Percentiles rank a stretch among this genome's conserved stretches.
Conservation (phyloP, 1,284 basidiomycete genomes). For the Phylloporus gajari region DNA sequence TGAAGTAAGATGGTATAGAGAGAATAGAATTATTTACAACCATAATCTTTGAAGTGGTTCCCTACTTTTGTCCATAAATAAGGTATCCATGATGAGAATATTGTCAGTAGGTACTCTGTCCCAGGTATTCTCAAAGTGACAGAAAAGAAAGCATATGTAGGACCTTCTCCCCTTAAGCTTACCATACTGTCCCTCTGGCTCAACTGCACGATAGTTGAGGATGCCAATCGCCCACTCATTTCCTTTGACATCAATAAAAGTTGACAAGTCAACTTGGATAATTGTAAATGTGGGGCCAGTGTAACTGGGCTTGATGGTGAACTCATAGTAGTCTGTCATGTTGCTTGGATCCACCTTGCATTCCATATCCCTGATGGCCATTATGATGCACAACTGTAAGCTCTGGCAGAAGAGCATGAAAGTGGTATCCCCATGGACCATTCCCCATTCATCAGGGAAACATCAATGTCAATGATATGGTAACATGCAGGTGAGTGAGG, state of each 20-base stretch:
- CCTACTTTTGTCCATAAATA: slow-evolving; percentile 24
- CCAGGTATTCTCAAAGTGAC: slow-evolving; percentile 14
- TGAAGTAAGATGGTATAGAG: background rate
- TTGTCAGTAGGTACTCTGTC: slow-evolving; percentile 27
- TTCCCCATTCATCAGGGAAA: slow-evolving; percentile 18
- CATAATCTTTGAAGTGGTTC: slow-evolving; percentile 19
- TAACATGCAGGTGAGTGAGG: background rate
- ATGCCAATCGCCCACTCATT: slow-evolving; percentile 31
- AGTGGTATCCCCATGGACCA: slow-evolving; percentile 23
- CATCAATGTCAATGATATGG: background rate
- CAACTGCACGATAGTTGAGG: slow-evolving; percentile 27
- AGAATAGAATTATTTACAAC: slow-evolving; percentile 14
- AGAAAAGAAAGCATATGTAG: slow-evolving; percentile 32
- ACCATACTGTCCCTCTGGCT: slow-evolving; percentile 24
- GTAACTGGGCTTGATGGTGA: slow-evolving; percentile 21
- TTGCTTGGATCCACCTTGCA: background rate
- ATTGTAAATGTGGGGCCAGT: slow-evolving; percentile 18
- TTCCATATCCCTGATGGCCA: slow-evolving; percentile 26
- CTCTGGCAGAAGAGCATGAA: slow-evolving; percentile 23
- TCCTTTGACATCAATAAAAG: background rate
- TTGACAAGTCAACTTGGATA: slow-evolving; percentile 8
- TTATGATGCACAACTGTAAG: slow-evolving; percentile 24
- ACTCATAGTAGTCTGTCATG: slow-evolving; percentile 15
- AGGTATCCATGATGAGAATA: slow-evolving; percentile 26
- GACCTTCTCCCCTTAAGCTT: slow-evolving; percentile 26